phyloP scores from a whole-genome alignment of 2,329 filamentous ascomycete species.

The Diaporthe citri region DNA sequence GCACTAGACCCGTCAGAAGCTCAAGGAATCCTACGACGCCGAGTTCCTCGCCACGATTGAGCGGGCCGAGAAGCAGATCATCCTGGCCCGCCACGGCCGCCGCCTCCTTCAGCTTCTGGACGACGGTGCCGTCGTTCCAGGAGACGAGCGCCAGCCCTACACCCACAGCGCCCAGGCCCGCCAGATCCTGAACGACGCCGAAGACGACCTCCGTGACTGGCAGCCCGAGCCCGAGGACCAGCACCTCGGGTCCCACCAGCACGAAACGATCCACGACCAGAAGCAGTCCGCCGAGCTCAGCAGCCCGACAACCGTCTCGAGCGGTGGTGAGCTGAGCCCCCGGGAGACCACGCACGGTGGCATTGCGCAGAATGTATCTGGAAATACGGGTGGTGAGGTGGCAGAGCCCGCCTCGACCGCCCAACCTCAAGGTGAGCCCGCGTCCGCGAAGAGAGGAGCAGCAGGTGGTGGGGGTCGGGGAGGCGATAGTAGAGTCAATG shows the following conservation, averaged over 20 bases:
- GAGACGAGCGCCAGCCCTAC: slow-evolving; percentile 80
- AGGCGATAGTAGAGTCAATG: background rate
- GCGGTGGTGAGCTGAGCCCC: background rate
- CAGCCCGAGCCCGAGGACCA: slow-evolving; percentile 57
- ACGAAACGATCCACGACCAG: slow-evolving; percentile 10
- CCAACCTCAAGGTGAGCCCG: slow-evolving; percentile 38
- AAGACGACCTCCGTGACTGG: slow-evolving; percentile 88
- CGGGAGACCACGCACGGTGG: slow-evolving; percentile 9
- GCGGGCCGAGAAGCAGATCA: slow-evolving; percentile 95
- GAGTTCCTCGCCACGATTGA: slow-evolving; percentile 94
- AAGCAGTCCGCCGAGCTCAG: slow-evolving; percentile 18
- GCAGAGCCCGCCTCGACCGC: slow-evolving; percentile 27
- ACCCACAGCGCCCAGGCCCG: slow-evolving; percentile 75
- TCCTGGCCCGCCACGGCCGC: slow-evolving; percentile 91
- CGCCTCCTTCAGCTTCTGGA: slow-evolving; percentile 88
- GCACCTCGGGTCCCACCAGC: slow-evolving; percentile 32
- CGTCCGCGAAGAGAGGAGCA: slow-evolving; percentile 20
- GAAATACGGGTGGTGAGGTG: background rate
- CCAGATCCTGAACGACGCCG: slow-evolving; percentile 91
- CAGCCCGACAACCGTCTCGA: slow-evolving; percentile 26
- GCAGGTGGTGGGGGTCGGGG: background rate
- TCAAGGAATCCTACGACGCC: slow-evolving; percentile 92
- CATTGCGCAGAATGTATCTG: background rate
- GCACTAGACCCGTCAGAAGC: slow-evolving; percentile 86
- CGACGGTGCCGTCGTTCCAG: slow-evolving; percentile 89